Evolutionary conservation across 495 filamentous ascomycete genomes (phyloP).

Genomic region (Neurospora sp.): DNA sequence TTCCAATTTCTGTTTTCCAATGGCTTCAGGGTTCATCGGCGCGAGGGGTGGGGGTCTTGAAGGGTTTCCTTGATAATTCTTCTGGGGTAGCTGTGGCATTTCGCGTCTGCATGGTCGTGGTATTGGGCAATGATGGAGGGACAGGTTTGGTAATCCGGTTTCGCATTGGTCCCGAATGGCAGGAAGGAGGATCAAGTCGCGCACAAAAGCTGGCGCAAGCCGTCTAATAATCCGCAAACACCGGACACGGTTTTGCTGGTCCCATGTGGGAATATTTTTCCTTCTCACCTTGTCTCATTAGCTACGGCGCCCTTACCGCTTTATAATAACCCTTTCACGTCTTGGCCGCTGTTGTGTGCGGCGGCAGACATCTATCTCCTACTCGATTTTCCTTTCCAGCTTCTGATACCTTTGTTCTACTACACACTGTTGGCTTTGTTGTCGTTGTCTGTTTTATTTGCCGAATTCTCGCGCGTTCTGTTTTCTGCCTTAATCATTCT

Average conservation of each 20-base stretch:
- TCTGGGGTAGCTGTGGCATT: conserved; percentile 20
- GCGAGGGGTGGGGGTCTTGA: conserved; percentile 8
- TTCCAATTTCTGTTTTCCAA: conserved; percentile 13
- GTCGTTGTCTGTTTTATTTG: not conserved
- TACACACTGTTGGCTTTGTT: not conserved
- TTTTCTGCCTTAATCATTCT: not conserved
- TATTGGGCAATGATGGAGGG: conserved; percentile 34
- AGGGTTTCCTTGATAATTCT: conserved; percentile 17
- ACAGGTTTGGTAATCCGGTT: conserved; percentile 35
- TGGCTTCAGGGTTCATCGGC: conserved; percentile 17
- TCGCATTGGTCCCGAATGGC: conserved; percentile 25
- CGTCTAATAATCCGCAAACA: conserved; percentile 32
- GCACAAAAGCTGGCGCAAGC: conserved; percentile 35
- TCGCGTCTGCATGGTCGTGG: conserved; percentile 34
- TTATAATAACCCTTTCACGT: conserved; percentile 26
- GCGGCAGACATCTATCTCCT: not conserved
- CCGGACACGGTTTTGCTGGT: conserved; percentile 44
- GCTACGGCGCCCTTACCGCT: conserved; percentile 36
- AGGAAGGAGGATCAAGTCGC: conserved; percentile 9
- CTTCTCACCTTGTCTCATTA: conserved; percentile 39
- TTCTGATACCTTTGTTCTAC: conserved; percentile 25
- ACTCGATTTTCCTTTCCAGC: not conserved
- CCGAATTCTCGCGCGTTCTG: not conserved
- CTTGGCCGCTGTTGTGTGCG: conserved; percentile 5
- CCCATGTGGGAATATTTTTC: conserved; percentile 31